Evolutionary conservation across 805 yeast species (phyloP).

Genomic region (Metschnikowia drakensbergensis): DNA sequence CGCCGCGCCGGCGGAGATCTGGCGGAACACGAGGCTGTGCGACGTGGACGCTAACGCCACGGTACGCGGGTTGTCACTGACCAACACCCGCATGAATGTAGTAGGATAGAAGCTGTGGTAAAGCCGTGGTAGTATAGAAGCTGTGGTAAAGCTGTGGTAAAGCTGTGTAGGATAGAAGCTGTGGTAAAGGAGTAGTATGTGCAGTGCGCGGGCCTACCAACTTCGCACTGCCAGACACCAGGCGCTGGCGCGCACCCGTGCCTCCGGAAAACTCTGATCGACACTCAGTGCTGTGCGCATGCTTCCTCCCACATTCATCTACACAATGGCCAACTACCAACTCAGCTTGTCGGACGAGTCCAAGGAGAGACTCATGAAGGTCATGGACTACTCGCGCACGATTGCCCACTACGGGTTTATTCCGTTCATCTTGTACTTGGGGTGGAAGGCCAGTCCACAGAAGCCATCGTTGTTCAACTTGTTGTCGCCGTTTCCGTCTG

Average conservation of each 20-base stretch:
- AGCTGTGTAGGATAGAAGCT: too few relatives aligned
- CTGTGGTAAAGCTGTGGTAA: too few relatives aligned
- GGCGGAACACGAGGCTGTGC: conserved; percentile 16
- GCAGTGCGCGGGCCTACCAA: not conserved
- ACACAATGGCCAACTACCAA: conserved; percentile 21
- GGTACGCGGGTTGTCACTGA: conserved; percentile 16
- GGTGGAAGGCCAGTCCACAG: conserved; percentile 63
- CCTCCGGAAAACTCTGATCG: conserved; percentile 5
- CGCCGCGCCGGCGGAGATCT: conserved; percentile 5
- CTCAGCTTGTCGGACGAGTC: conserved; percentile 43
- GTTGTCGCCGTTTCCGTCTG: conserved; percentile 77
- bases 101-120: not conserved
- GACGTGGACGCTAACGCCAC: conserved; percentile 16
- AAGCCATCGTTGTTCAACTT: conserved; percentile 78
- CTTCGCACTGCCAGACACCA: too few relatives aligned
- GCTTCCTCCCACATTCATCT: not conserved
- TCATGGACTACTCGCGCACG: conserved; percentile 79
- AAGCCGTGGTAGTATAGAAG: too few relatives aligned
- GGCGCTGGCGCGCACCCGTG: conserved; percentile 2
- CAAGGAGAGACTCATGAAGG: conserved; percentile 82
- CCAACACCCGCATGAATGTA: conserved; percentile 12
- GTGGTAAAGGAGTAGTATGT: not conserved
- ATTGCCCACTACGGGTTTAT: conserved; percentile 96
- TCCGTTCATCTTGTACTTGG: conserved; percentile 90
- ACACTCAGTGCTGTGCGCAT: not conserved